These are phyloP conservation scores for Cajanus cajan DNA, from an alignment of 306 rosid species.

Conservation along the genomic window DNA sequence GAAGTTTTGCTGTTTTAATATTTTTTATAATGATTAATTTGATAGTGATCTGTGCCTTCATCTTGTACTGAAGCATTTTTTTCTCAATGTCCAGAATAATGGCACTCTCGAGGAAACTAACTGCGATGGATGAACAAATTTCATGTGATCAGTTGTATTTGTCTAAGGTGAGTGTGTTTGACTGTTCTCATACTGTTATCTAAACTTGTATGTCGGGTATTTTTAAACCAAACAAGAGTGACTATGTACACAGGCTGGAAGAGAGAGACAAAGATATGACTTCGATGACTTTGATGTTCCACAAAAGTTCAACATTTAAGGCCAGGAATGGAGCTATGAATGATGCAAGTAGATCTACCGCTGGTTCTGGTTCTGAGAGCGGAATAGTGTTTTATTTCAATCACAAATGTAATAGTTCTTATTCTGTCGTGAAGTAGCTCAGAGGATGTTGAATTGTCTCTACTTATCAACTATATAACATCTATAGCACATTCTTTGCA, in stretches of 20 bases:
- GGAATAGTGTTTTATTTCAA: background rate
- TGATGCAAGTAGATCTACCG: background rate
- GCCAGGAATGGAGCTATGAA: slow-evolving; percentile 1
- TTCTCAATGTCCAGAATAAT: slow-evolving; percentile 49
- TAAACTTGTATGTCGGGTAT: background rate
- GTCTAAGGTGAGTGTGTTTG: slow-evolving; percentile 49
- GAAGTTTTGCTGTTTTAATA: background rate
- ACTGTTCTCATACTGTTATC: background rate
- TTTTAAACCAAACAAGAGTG: background rate
- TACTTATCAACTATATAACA: background rate
- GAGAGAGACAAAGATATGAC: slow-evolving; percentile 73
- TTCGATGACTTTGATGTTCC: slow-evolving; percentile 79
- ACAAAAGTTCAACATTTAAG: slow-evolving; percentile 57
- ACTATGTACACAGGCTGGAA: slow-evolving; percentile 55
- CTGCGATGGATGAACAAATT: slow-evolving; percentile 60
- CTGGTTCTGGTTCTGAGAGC: background rate
- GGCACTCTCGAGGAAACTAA: slow-evolving; percentile 68
- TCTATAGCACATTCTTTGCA: background rate
- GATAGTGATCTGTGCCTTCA: background rate
- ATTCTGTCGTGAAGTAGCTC: background rate
- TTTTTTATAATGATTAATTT: background rate
- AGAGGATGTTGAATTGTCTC: background rate
- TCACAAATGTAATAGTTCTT: slow-evolving; percentile 5
- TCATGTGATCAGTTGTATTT: slow-evolving; percentile 65
- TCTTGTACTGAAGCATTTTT: background rate